Percentiles rank a stretch among this genome's conserved stretches.
Conservation (phyloP, 2,329 filamentous ascomycete genomes). For the Penicillium sp. region DNA sequence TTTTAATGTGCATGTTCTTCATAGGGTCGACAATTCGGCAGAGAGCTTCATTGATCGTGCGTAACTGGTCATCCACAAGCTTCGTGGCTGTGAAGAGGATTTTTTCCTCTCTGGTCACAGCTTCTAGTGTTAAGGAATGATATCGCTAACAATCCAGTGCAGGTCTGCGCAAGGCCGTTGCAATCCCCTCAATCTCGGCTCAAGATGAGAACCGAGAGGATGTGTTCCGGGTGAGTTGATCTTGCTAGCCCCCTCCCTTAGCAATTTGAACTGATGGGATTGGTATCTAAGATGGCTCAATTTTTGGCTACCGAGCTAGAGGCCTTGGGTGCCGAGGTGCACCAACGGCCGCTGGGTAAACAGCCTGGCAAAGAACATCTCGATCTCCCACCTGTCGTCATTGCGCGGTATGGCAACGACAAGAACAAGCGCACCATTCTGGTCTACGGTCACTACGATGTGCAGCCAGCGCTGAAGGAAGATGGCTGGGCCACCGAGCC, state of each 20-base stretch:
- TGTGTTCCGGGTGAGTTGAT: constrained; percentile 70
- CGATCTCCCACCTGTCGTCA: constrained; percentile 86
- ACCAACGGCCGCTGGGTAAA: constrained; percentile 83
- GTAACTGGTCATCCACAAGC: constrained; percentile 16
- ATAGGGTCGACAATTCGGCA: constrained; percentile 70
- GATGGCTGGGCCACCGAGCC: constrained; percentile 97
- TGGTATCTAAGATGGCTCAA: constrained; percentile 70
- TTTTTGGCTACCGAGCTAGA: constrained; percentile 84
- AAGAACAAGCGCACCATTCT: constrained; percentile 91
- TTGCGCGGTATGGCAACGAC: constrained; percentile 90
- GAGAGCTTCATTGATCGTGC: constrained; percentile 80
- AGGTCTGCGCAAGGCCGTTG: constrained; percentile 81
- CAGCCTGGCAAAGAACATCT: constrained; percentile 89
- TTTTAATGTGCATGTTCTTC: constrained; percentile 4
- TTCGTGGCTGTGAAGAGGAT: background rate
- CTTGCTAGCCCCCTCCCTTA: background rate
- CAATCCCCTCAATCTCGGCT: constrained; percentile 92
- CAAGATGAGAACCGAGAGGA: constrained; percentile 86
- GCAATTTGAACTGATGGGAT: background rate
- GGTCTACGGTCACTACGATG: constrained; percentile 98
- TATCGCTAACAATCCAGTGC: constrained; percentile 3
- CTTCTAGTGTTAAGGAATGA: background rate
- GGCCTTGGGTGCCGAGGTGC: constrained; percentile 79
- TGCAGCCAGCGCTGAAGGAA: constrained; percentile 88
- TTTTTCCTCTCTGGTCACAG: background rate